Percentiles rank a stretch among this genome's conserved stretches.
Conservation (phyloP, 2,329 filamentous ascomycete species). For the Aspergillus arachidicola region DNA sequence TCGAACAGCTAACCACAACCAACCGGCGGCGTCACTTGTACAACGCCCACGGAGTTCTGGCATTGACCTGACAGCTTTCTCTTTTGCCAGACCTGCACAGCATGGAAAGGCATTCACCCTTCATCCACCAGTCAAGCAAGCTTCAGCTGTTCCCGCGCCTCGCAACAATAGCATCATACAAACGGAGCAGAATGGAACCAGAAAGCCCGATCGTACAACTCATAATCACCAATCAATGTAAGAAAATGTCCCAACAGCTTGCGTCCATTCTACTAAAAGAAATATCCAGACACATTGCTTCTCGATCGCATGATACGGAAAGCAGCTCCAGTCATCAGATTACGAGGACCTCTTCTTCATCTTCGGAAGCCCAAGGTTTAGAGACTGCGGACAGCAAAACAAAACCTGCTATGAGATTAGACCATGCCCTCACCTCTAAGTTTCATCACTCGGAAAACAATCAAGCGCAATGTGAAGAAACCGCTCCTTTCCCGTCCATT, state of each 20-base stretch:
- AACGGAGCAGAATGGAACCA: background rate
- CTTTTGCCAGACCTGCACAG: conserved; percentile 36
- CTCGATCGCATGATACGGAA: background rate
- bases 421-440: background rate
- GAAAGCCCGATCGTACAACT: background rate
- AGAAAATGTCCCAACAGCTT: background rate
- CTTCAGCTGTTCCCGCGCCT: background rate
- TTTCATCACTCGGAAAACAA: background rate
- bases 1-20: conserved; percentile 7
- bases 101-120: conserved; percentile 28
- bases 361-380: background rate
- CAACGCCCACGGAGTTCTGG: conserved; percentile 35
- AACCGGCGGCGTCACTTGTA: conserved; percentile 28
- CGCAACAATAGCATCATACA: background rate
- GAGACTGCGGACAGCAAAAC: background rate
- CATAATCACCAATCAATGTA: background rate
- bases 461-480: background rate
- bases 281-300: background rate
- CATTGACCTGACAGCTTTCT: conserved; percentile 33
- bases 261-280: background rate
- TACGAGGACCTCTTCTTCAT: background rate
- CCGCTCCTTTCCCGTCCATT: background rate
- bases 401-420: background rate
- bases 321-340: background rate
- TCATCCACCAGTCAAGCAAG: conserved; percentile 16